Conservation (phyloP, 495 filamentous ascomycete genomes). For the Hyphodiscus hymeniophilus region DNA sequence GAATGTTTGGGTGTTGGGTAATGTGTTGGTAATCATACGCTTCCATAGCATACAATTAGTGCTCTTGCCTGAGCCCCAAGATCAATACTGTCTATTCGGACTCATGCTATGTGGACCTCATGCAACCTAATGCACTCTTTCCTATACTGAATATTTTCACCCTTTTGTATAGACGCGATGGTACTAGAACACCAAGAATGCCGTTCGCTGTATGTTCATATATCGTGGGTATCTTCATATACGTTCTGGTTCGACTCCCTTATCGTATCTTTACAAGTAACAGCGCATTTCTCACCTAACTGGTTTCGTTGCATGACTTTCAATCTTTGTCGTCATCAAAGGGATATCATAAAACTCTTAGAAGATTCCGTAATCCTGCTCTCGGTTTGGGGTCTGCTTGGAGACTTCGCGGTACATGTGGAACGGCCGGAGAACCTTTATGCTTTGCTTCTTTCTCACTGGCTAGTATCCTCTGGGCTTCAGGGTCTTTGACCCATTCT, state of each 20-base stretch:
- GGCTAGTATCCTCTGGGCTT: background rate
- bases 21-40: no score
- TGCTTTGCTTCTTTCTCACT: background rate
- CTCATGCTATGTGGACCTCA: no score
- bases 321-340: background rate
- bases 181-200: background rate
- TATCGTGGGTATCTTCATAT: background rate
- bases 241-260: background rate
- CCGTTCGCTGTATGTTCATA: background rate
- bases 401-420: constrained; percentile 15
- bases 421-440: background rate
- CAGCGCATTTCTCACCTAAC: background rate
- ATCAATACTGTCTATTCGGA: no score
- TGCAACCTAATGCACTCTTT: no score
- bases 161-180: no score
- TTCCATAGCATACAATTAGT: no score
- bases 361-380: constrained; percentile 8
- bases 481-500: constrained; percentile 17
- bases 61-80: no score
- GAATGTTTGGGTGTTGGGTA: no score
- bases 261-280: background rate
- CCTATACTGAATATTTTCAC: no score
- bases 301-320: background rate
- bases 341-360: constrained; percentile 1
- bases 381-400: constrained; percentile 4